Evolutionary conservation across 805 yeast genomes (phyloP).

Genomic region (Candida sonorensis): DNA sequence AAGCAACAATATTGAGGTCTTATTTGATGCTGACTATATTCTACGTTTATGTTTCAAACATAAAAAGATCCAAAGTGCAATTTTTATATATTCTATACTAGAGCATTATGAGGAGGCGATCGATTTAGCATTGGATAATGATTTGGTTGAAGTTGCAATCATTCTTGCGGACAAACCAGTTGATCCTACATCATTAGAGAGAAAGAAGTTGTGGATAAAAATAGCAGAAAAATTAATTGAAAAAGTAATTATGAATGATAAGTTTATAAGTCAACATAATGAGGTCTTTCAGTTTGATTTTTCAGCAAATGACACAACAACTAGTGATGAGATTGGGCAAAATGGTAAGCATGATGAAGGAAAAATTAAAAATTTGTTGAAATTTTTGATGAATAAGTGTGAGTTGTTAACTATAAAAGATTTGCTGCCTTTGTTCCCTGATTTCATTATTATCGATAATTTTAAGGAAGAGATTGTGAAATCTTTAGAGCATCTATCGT

Average conservation of each 20-base stretch:
- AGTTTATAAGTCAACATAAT: conserved; percentile 17
- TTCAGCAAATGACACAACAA: conserved; percentile 9
- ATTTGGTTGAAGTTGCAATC: conserved; percentile 51
- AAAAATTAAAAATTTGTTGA: conserved; percentile 27
- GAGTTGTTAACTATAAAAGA: conserved; percentile 66
- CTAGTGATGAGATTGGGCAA: conserved; percentile 20
- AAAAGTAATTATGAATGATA: conserved; percentile 24
- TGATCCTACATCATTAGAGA: conserved; percentile 28
- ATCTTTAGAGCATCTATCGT: conserved; percentile 70
- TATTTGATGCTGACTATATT: conserved; percentile 67
- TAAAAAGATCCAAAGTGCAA: conserved; percentile 56
- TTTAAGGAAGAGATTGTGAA: conserved; percentile 77
- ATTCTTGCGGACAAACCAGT: conserved; percentile 48
- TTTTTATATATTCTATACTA: conserved; percentile 62
- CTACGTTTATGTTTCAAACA: conserved; percentile 63
- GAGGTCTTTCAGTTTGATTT: conserved; percentile 10
- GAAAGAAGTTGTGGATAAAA: conserved; percentile 70
- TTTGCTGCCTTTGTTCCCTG: conserved; percentile 77
- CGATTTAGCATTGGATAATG: conserved; percentile 57
- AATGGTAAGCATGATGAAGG: conserved; percentile 20
- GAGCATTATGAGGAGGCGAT: conserved; percentile 77
- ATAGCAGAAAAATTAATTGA: conserved; percentile 47
- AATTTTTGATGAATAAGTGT: conserved; percentile 35
- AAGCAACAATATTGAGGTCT: conserved; percentile 25
- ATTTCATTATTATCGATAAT: conserved; percentile 71